These are phyloP conservation scores for Papiliotrema nemorosa DNA, from an alignment of 1,284 basidiomycete species.

Conservation along the genomic window DNA sequence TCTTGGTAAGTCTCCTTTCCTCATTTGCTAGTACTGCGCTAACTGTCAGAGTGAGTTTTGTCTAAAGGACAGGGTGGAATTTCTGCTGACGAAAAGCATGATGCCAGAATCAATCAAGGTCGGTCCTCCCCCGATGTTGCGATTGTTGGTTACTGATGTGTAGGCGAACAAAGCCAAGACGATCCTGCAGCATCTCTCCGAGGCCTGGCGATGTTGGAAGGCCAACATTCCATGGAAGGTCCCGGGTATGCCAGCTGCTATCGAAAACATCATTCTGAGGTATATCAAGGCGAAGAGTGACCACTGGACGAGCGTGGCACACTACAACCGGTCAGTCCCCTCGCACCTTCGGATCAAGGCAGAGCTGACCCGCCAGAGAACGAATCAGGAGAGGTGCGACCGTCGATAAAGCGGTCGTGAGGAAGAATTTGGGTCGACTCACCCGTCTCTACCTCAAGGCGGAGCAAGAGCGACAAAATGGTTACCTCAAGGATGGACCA, in stretches of 20 bases:
- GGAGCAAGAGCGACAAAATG: slow-evolving; percentile 95
- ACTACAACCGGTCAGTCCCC: slow-evolving; percentile 51
- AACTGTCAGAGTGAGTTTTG: too few species aligned
- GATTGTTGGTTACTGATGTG: too few species aligned
- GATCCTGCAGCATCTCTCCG: slow-evolving; percentile 93
- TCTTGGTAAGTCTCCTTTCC: too few species aligned
- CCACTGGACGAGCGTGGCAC: slow-evolving; percentile 92
- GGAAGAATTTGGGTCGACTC: slow-evolving; percentile 53
- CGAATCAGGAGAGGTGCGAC: slow-evolving; percentile 76
- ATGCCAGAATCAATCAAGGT: slow-evolving; percentile 99
- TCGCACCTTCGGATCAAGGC: neutral
- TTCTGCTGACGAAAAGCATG: too few species aligned
- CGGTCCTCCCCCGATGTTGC: neutral
- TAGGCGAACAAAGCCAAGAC: slow-evolving; percentile 92
- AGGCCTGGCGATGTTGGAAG: slow-evolving; percentile 99
- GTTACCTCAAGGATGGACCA: slow-evolving; percentile 93
- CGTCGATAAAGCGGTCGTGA: slow-evolving; percentile 91
- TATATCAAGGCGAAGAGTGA: slow-evolving; percentile 99
- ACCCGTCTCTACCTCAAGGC: slow-evolving; percentile 86
- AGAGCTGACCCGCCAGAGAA: slow-evolving; percentile 34
- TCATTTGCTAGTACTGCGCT: neutral
- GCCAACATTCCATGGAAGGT: slow-evolving; percentile 74
- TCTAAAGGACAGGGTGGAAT: too few species aligned
- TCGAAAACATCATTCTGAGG: slow-evolving; percentile 97
- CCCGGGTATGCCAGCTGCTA: slow-evolving; percentile 66